These are phyloP conservation scores for Tothia fuscella DNA, from an alignment of 2,329 filamentous ascomycete genomes.

Conservation along the genomic window DNA sequence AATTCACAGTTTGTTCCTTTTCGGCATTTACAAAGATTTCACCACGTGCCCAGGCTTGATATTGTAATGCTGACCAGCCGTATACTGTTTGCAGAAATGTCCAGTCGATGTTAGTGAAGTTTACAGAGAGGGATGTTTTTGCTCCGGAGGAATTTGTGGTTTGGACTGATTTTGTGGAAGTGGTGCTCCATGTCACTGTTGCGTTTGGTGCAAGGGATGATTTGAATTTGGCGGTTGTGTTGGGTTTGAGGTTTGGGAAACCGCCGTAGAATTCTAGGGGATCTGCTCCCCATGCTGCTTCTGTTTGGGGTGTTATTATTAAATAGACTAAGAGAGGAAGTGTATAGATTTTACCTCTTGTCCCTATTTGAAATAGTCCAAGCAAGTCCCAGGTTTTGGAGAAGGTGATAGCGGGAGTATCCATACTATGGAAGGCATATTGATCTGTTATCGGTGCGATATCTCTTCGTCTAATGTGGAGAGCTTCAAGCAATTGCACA, in stretches of 20 bases:
- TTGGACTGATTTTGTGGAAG: conserved; percentile 22
- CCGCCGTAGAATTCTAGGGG: conserved; percentile 43
- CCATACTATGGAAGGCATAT: neutral
- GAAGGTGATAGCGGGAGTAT: conserved; percentile 19
- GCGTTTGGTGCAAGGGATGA: conserved; percentile 42
- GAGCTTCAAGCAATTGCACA: neutral
- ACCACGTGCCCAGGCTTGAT: conserved; percentile 46
- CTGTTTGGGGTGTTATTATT: conserved; percentile 24
- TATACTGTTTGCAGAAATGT: conserved; percentile 40
- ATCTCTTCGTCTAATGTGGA: neutral
- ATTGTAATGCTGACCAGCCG: conserved; percentile 47
- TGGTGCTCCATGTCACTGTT: conserved; percentile 35
- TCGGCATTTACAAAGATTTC: conserved; percentile 26
- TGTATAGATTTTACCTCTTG: conserved; percentile 45
- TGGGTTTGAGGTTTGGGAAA: conserved; percentile 35
- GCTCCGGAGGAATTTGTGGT: conserved; percentile 17
- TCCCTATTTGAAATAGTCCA: conserved; percentile 47
- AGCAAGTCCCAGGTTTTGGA: conserved; percentile 37
- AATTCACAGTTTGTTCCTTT: conserved; percentile 23
- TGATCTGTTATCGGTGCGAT: neutral
- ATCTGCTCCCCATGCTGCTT: conserved; percentile 47
- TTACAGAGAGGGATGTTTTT: conserved; percentile 30
- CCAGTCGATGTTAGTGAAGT: conserved; percentile 43
- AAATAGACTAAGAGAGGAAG: conserved; percentile 12
- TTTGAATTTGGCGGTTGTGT: conserved; percentile 30